Percentiles rank a stretch among this genome's conserved stretches.
phyloP scores from a whole-genome alignment of 2,329 filamentous ascomycete genomes.

The Teratosphaeria zuluensis region DNA sequence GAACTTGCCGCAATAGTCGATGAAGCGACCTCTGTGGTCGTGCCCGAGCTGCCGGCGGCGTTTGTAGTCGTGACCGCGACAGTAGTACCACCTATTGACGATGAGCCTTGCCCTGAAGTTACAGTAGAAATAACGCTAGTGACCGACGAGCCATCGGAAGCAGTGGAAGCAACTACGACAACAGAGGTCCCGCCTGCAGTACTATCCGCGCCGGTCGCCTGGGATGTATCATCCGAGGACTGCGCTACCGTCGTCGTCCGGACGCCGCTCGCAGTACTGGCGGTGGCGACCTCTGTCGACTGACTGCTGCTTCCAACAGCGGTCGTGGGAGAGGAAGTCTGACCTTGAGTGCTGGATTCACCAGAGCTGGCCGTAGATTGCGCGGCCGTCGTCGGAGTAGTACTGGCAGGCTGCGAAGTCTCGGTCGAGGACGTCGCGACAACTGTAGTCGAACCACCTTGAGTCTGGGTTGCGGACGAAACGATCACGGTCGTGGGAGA shows the following conservation, averaged over 20 bases:
- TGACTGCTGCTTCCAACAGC: conserved; percentile 6
- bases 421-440: conserved; percentile 1
- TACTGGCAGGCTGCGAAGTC: not conserved
- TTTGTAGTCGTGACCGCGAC: conserved; percentile 19
- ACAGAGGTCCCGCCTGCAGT: conserved; percentile 2
- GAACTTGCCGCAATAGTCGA: conserved; percentile 10
- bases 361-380: not conserved
- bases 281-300: conserved; percentile 3
- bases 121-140: not conserved
- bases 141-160: conserved; percentile 5
- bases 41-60: conserved; percentile 11
- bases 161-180: conserved; percentile 2
- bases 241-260: not conserved
- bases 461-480: conserved; percentile 4
- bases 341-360: conserved; percentile 3
- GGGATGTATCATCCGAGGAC: not conserved
- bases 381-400: not conserved
- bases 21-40: conserved; percentile 11
- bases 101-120: conserved; percentile 3
- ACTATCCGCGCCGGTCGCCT: not conserved
- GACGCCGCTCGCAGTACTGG: not conserved
- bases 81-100: conserved; percentile 8
- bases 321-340: conserved; percentile 6
- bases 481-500: conserved; percentile 1
- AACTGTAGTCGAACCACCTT: conserved; percentile 1